Evolutionary conservation across 352 stramenopile genomes (phyloP).

Genomic region (Globisporangium canariense): DNA sequence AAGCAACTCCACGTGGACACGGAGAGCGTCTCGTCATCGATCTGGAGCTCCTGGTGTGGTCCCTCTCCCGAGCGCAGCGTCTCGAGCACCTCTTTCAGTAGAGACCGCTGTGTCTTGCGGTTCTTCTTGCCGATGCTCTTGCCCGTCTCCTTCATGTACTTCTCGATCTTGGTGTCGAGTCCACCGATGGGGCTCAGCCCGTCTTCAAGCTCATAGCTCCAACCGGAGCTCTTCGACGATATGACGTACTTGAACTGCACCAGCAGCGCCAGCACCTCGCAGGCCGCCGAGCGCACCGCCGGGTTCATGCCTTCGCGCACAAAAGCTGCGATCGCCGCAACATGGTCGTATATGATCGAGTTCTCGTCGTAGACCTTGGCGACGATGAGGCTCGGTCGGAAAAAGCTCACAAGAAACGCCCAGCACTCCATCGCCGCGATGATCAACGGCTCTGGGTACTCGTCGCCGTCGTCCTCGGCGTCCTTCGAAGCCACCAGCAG

Average conservation of each 20-base stretch:
- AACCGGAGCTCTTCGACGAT: conserved; percentile 22
- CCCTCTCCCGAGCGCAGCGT: conserved; percentile 54
- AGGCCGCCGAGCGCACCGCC: conserved; percentile 38
- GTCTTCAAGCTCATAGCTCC: conserved; percentile 48
- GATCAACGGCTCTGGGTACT: conserved; percentile 40
- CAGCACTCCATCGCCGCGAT: conserved; percentile 65
- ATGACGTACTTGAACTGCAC: conserved; percentile 59
- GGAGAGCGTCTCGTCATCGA: conserved; percentile 46
- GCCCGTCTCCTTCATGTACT: conserved; percentile 59
- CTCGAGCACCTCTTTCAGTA: conserved; percentile 68
- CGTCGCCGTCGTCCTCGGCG: conserved; percentile 46
- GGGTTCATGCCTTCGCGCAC: conserved; percentile 45
- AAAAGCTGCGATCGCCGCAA: conserved; percentile 46
- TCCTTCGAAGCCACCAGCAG: conserved; percentile 43
- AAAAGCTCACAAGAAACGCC: conserved; percentile 51
- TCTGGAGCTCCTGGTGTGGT: conserved; percentile 48
- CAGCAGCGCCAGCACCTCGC: conserved; percentile 56
- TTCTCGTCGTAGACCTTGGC: conserved; percentile 44
- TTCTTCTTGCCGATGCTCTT: conserved; percentile 78
- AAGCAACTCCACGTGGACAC: conserved; percentile 61
- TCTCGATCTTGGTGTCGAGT: conserved; percentile 47
- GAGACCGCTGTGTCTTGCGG: conserved; percentile 55
- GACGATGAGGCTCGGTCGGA: conserved; percentile 44
- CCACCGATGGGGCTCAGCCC: conserved; percentile 38
- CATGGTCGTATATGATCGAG: conserved; percentile 46